Evolutionary conservation across 2,329 filamentous ascomycete genomes (phyloP).

Genomic region (Ascomycota sp.): DNA sequence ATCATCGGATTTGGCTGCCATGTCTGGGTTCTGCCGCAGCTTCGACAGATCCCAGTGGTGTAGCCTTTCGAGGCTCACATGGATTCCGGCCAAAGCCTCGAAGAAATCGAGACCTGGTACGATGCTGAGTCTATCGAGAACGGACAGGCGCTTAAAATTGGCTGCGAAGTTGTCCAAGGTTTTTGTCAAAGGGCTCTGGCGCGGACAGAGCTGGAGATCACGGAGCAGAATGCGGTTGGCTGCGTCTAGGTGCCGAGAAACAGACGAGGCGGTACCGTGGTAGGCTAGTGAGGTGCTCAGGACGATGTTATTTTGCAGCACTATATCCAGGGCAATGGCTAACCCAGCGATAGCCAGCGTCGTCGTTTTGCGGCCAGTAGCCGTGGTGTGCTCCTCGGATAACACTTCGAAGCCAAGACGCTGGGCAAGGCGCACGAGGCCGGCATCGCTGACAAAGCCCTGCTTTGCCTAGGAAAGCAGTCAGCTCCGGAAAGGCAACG

Average conservation of each 20-base stretch:
- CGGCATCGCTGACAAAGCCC: slow-evolving; percentile 52
- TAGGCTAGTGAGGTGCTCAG: slow-evolving; percentile 42
- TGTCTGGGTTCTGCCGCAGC: slow-evolving; percentile 26
- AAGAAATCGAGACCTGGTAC: slow-evolving; percentile 52
- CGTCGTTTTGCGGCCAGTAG: slow-evolving; percentile 25
- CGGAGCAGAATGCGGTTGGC: slow-evolving; percentile 45
- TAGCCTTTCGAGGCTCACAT: slow-evolving; percentile 47
- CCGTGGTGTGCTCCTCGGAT: slow-evolving; percentile 31
- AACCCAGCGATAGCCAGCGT: slow-evolving; percentile 42
- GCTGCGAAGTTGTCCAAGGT: slow-evolving; percentile 48
- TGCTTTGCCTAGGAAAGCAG: slow-evolving; percentile 18
- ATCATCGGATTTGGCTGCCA: slow-evolving; percentile 24
- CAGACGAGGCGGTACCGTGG: slow-evolving; percentile 34
- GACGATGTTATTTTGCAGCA: slow-evolving; percentile 39
- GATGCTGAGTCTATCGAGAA: slow-evolving; percentile 51
- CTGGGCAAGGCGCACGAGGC: slow-evolving; percentile 49
- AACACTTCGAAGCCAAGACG: slow-evolving; percentile 45
- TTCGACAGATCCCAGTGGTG: slow-evolving; percentile 48
- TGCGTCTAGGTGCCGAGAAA: slow-evolving; percentile 37
- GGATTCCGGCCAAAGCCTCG: slow-evolving; percentile 56
- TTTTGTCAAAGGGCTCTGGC: slow-evolving; percentile 47
- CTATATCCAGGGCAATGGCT: slow-evolving; percentile 39
- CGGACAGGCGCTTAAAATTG: slow-evolving; percentile 51
- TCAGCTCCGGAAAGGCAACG: too few relatives aligned
- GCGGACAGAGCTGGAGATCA: slow-evolving; percentile 39